Conservation (phyloP, 2,329 filamentous ascomycete species). For the Botrytis elliptica region DNA sequence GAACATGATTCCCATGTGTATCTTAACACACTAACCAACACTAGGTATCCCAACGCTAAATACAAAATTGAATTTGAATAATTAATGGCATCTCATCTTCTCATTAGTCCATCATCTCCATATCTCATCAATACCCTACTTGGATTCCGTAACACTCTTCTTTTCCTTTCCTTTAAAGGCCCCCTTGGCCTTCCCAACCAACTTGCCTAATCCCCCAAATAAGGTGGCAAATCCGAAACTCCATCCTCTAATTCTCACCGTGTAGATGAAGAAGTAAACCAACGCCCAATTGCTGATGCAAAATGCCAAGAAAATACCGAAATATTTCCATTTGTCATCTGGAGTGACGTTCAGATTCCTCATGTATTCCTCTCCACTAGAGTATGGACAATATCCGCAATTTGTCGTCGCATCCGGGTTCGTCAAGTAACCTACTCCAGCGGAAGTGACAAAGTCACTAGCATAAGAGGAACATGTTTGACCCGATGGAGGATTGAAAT, state of each 20-base stretch:
- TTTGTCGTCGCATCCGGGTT: conserved; percentile 56
- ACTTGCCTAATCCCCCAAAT: conserved; percentile 49
- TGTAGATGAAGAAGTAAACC: conserved; percentile 77
- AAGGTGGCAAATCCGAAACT: conserved; percentile 64
- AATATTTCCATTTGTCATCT: conserved; percentile 67
- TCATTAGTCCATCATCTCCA: neutral
- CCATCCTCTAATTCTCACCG: conserved; percentile 68
- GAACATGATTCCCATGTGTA: neutral
- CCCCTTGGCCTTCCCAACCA: conserved; percentile 41
- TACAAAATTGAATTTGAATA: neutral
- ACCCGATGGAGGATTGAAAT: conserved; percentile 63
- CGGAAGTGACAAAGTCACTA: conserved; percentile 50
- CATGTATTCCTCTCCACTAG: conserved; percentile 62
- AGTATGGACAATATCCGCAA: conserved; percentile 71
- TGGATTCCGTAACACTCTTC: neutral
- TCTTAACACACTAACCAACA: neutral
- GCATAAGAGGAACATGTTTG: conserved; percentile 67
- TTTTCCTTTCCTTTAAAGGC: conserved; percentile 23
- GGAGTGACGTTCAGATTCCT: conserved; percentile 50
- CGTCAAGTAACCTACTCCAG: conserved; percentile 59
- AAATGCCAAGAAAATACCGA: conserved; percentile 72
- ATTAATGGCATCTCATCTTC: neutral
- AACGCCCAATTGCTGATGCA: conserved; percentile 68
- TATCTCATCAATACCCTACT: neutral
- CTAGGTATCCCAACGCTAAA: neutral